Conservation (phyloP, 2,329 filamentous ascomycete genomes). For the Colletotrichum phormii region DNA sequence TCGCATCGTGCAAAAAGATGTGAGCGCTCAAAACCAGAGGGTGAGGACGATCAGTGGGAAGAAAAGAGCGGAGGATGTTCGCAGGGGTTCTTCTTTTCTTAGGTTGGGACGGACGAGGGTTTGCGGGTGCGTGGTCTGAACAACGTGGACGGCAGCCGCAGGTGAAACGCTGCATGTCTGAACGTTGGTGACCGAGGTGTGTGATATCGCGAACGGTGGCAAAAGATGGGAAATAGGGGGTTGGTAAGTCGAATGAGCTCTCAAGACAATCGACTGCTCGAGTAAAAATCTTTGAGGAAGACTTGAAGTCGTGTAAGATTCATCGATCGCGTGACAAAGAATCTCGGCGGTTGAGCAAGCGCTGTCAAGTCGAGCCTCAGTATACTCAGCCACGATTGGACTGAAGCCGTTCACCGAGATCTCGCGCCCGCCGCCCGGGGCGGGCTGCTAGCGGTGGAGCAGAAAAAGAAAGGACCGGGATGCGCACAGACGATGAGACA, state of each 20-base stretch:
- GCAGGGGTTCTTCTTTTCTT: constrained; percentile 19
- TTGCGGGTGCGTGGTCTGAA: constrained; percentile 22
- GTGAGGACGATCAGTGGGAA: constrained; percentile 18
- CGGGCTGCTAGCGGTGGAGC: constrained; percentile 9
- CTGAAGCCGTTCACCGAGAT: constrained; percentile 18
- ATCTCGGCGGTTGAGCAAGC: constrained; percentile 18
- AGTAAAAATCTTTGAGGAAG: background rate
- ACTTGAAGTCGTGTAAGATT: background rate
- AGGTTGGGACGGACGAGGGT: constrained; percentile 19
- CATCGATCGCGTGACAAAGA: background rate
- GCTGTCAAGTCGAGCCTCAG: constrained; percentile 16
- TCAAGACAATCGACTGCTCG: background rate
- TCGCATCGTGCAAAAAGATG: constrained; percentile 1
- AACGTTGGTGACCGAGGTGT: constrained; percentile 19
- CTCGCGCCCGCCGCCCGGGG: background rate
- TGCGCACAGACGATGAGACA: constrained; percentile 34
- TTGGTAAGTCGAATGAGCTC: background rate
- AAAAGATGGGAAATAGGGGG: background rate
- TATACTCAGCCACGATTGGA: constrained; percentile 15
- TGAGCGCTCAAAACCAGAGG: background rate
- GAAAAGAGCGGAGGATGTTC: constrained; percentile 18
- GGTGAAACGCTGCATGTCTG: constrained; percentile 37
- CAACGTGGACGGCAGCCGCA: constrained; percentile 11
- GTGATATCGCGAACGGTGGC: constrained; percentile 18
- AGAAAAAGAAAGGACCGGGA: constrained; percentile 3